Conservation (phyloP, 2,329 filamentous ascomycete species). For the Epichloe hybrida region DNA sequence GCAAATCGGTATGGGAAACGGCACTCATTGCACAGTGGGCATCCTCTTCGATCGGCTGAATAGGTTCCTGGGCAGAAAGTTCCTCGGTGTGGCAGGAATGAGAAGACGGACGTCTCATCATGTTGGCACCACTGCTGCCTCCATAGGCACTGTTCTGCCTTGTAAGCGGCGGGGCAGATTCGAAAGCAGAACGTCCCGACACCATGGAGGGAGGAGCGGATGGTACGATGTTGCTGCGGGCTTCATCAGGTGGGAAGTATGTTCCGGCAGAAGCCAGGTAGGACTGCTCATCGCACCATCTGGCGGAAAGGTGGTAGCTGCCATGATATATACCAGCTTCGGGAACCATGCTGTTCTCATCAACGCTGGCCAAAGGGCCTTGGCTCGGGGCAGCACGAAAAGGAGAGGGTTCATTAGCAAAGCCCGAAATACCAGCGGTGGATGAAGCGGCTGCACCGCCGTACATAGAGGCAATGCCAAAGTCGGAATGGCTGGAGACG, state of each 20-base stretch:
- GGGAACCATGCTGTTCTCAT: conserved; percentile 19
- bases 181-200: conserved; percentile 25
- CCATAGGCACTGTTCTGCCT: conserved; percentile 29
- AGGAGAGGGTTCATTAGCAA: conserved; percentile 18
- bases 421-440: conserved; percentile 2
- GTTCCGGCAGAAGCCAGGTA: conserved; percentile 13
- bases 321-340: conserved; percentile 25
- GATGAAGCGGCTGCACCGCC: conserved; percentile 16
- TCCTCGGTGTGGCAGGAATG: conserved; percentile 18
- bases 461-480: conserved; percentile 12
- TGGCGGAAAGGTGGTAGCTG: conserved; percentile 21
- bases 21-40: conserved; percentile 16
- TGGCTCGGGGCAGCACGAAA: conserved; percentile 19
- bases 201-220: conserved; percentile 28
- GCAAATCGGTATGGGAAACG: conserved; percentile 16
- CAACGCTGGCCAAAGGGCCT: conserved; percentile 21
- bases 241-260: conserved; percentile 12
- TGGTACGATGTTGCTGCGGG: conserved; percentile 15
- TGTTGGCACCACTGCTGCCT: conserved; percentile 18
- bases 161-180: conserved; percentile 26
- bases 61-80: conserved; percentile 12
- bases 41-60: conserved; percentile 5
- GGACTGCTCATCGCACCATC: conserved; percentile 12
- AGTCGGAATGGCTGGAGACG: conserved; percentile 27
- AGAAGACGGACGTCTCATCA: conserved; percentile 25